These are phyloP conservation scores for Mangifera indica DNA, from an alignment of 345 rosid genomes.

Conservation along the genomic window DNA sequence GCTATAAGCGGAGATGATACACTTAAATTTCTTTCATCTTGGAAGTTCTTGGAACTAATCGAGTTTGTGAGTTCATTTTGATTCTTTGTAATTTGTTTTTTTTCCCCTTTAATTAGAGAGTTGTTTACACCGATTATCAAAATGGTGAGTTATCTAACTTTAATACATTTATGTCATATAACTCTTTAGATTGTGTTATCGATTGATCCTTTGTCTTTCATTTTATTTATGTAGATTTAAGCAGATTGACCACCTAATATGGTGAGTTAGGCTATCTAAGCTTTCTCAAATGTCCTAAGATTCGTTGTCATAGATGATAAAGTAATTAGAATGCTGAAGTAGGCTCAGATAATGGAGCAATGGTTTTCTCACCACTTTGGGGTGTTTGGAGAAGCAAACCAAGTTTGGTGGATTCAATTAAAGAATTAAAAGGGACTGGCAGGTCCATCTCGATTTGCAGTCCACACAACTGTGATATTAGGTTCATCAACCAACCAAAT, in stretches of 20 bases:
- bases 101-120: too few species aligned
- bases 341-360: neutral
- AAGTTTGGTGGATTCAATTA: neutral
- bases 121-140: too few species aligned
- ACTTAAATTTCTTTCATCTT: too few species aligned
- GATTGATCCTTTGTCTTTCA: too few species aligned
- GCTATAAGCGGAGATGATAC: too few species aligned
- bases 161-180: too few species aligned
- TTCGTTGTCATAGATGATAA: slow-evolving; percentile 14
- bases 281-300: slow-evolving; percentile 6
- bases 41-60: too few species aligned
- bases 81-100: too few species aligned
- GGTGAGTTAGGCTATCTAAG: slow-evolving; percentile 4
- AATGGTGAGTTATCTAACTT: too few species aligned
- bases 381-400: slow-evolving; percentile 21
- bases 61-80: too few species aligned
- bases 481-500: slow-evolving; percentile 7
- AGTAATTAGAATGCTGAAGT: slow-evolving; percentile 24
- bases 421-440: slow-evolving; percentile 16
- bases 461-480: slow-evolving; percentile 27
- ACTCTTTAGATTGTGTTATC: too few species aligned
- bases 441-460: slow-evolving; percentile 32
- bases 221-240: too few species aligned
- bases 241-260: slow-evolving; percentile 9
- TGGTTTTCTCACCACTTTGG: neutral